Evolutionary conservation across 139 green algal species (phyloP), one percentile per base, ranked within the genome.

Genomic region (Picochlorum sp.): DNA sequence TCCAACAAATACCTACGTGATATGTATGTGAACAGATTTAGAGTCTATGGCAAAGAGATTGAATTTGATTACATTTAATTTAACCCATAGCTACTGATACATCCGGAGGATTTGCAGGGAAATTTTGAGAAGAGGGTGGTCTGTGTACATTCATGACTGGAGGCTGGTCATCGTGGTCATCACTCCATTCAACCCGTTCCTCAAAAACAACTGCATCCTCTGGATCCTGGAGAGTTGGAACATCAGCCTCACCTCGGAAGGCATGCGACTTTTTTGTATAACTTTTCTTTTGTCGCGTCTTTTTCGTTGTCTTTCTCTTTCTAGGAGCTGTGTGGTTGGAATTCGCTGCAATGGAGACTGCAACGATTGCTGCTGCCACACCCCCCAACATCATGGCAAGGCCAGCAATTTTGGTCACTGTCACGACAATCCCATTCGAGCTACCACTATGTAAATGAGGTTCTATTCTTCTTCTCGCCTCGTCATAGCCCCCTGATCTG

Each of bases 141-240:
- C 15, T 23, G 34, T 55, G 34, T 4, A 66, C 61, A 45, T 66
- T 44, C 61, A 66, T 66, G 13, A 66, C 61, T 50, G 61, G 61
- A 44, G 32, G 15, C 34, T 55, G 37, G 23, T 41, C 34, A 11
- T 41, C 34, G 1, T 41, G 34, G 34, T 41, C 34, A 41, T 41
- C 34, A 41, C 34, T 41, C 34, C 34, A 41, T 41, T 41, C 34
- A 7, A 41, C 34, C 8, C 34, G 34, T 41, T 41, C 34, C 34
- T 41, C 34, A 41, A 26, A 54, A 13, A 54, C n/a, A 23, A 54
- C n/a, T 20, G 11, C 47, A 20, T 54, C 13, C 8, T 54, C 47
- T 54, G 47, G n/a, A 54, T 20, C n/a, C 16, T 54, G 47, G 10
- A 54, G 11, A 54, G 47, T 54, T 4, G 47, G 47, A 54, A 54